Percentiles rank a stretch among this genome's conserved stretches.
Evolutionary conservation across 805 yeast species (phyloP).

Genomic region (Suhomyces faveliae): DNA sequence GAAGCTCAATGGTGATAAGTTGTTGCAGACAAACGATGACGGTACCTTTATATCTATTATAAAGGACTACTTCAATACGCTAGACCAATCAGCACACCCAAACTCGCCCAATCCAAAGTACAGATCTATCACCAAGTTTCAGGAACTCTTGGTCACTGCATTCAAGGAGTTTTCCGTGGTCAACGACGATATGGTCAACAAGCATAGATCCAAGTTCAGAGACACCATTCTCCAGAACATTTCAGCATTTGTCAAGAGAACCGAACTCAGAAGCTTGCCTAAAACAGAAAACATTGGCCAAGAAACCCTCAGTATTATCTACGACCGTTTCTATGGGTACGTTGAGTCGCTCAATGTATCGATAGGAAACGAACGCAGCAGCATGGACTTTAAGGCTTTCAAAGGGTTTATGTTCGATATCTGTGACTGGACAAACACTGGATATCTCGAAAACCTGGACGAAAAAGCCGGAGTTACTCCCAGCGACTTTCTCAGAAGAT

Average conservation of each 20-base stretch:
- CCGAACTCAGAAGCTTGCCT: constrained; percentile 85
- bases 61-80: constrained; percentile 73
- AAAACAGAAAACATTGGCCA: constrained; percentile 59
- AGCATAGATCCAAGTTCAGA: constrained; percentile 67
- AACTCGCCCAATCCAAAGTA: constrained; percentile 61
- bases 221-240: constrained; percentile 80
- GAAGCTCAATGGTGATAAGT: constrained; percentile 80
- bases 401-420: constrained; percentile 72
- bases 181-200: constrained; percentile 69
- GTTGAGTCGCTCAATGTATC: constrained; percentile 62
- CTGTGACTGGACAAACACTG: constrained; percentile 63
- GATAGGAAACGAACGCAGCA: constrained; percentile 50
- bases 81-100: constrained; percentile 80
- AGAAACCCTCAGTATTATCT: constrained; percentile 65
- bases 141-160: constrained; percentile 85
- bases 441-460: constrained; percentile 15
- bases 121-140: constrained; percentile 76
- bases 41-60: constrained; percentile 86
- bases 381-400: constrained; percentile 74
- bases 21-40: constrained; percentile 81
- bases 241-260: constrained; percentile 85
- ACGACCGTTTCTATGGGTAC: constrained; percentile 80
- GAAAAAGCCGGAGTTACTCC: constrained; percentile 14
- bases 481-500: constrained; percentile 50
- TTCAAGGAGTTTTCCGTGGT: constrained; percentile 85